These are phyloP conservation scores for Solanum appendiculatum DNA, from an alignment of 257 asterid genomes.

Conservation along the genomic window DNA sequence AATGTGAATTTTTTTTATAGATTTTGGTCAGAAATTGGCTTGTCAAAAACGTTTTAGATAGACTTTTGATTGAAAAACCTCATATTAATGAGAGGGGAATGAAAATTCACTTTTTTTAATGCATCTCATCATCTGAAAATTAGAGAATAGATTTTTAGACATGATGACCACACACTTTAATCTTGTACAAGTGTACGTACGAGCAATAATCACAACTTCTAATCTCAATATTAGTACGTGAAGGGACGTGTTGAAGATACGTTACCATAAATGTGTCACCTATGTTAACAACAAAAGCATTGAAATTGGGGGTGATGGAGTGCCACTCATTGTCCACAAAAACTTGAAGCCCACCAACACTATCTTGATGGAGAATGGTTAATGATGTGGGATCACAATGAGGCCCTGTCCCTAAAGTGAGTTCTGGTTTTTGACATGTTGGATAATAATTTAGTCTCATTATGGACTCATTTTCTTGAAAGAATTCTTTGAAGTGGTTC, in stretches of 20 bases:
- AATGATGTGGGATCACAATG: slow-evolving; percentile 19
- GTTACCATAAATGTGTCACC: slow-evolving; percentile 9
- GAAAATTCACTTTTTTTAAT: background rate
- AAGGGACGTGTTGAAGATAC: background rate
- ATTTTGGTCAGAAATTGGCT: fast-evolving
- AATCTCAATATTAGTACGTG: background rate
- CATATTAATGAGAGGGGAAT: background rate
- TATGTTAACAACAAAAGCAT: slow-evolving; percentile 10
- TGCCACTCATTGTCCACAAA: slow-evolving; percentile 12
- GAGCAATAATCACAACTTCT: background rate
- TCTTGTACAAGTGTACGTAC: fast-evolving
- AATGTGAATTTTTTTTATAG: background rate
- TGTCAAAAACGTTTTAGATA: background rate
- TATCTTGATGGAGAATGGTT: slow-evolving; percentile 18
- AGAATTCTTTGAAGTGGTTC: slow-evolving; percentile 1
- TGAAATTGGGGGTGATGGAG: background rate
- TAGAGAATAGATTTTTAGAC: background rate
- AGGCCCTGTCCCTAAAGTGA: slow-evolving; percentile 15
- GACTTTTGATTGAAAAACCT: background rate
- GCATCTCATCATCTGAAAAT: background rate
- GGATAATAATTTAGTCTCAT: slow-evolving; percentile 16
- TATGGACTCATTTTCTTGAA: background rate
- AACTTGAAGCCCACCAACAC: slow-evolving; percentile 12
- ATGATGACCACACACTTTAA: background rate
- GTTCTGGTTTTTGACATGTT: slow-evolving; percentile 7